A percentile compares a stretch with the other conserved stretches of the same genome.
phyloP scores from a whole-genome alignment of 2,329 filamentous ascomycete species.

The Aspergillus alliaceus region DNA sequence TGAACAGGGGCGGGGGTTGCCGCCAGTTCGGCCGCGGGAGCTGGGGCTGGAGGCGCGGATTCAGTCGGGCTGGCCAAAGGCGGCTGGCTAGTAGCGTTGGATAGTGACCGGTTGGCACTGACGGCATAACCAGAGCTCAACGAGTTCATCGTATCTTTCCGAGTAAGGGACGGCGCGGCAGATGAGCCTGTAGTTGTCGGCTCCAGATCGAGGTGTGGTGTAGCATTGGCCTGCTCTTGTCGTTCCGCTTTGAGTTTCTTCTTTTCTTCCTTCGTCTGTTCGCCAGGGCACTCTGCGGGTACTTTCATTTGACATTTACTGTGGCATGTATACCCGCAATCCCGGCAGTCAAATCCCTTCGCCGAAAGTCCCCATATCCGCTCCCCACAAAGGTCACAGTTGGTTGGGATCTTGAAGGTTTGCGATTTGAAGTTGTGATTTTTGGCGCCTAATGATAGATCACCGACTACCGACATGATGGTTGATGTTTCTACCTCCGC shows the following conservation, averaged over 20 bases:
- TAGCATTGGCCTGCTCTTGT: conserved; percentile 72
- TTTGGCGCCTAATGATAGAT: conserved; percentile 86
- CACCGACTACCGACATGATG: conserved; percentile 86
- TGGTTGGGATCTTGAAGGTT: conserved; percentile 98
- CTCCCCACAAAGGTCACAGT: conserved; percentile 95
- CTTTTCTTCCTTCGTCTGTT: conserved; percentile 89
- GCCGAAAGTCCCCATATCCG: conserved; percentile 95
- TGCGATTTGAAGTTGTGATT: conserved; percentile 99
- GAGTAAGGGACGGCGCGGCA: conserved; percentile 67
- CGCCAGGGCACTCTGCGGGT: conserved; percentile 90
- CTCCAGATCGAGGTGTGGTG: conserved; percentile 38
- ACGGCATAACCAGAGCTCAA: conserved; percentile 84
- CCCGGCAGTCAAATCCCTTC: conserved; percentile 92
- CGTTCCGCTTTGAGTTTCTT: conserved; percentile 88
- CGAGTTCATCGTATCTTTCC: conserved; percentile 87
- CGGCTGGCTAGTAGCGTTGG: conserved; percentile 55
- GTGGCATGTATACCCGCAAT: conserved; percentile 97
- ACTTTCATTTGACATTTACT: conserved; percentile 99
- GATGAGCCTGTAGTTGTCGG: conserved; percentile 40
- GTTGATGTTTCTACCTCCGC: conserved; percentile 92
- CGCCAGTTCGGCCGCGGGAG: conserved; percentile 20
- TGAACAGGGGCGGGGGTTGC: conserved; percentile 16
- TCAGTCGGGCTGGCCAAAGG: conserved; percentile 50
- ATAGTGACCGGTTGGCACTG: conserved; percentile 73
- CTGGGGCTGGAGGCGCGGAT: conserved; percentile 39